Conservation (phyloP, 441 rosid species). For the Corymbia citriodora region DNA sequence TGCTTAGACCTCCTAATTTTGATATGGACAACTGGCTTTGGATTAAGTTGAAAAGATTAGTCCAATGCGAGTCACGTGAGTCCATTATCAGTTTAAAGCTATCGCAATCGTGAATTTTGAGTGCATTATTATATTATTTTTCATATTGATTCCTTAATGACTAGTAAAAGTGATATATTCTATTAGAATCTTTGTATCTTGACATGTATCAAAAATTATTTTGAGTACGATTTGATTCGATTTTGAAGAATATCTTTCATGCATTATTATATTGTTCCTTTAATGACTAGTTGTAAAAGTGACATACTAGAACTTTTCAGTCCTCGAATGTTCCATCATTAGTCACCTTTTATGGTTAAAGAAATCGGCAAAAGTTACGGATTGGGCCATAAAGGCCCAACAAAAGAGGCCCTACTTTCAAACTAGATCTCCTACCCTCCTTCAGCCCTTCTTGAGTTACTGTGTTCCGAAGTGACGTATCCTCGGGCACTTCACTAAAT, state of each 20-base stretch:
- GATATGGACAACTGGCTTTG: accelerated
- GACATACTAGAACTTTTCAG: too few relatives aligned
- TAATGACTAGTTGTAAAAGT: too few relatives aligned
- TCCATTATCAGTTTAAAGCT: accelerated
- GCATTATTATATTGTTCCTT: background rate
- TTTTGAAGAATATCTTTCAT: background rate
- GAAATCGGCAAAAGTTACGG: background rate
- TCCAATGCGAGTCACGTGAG: accelerated
- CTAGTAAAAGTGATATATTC: background rate
- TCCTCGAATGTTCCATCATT: accelerated
- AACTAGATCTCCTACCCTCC: background rate
- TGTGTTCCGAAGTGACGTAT: background rate
- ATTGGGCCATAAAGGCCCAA: background rate
- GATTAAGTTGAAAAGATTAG: background rate
- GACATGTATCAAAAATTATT: background rate
- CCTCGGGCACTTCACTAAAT: background rate
- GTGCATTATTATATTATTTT: background rate
- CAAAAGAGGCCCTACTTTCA: background rate
- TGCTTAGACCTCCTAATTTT: background rate
- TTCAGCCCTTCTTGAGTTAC: accelerated
- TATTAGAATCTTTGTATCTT: accelerated
- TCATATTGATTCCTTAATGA: background rate
- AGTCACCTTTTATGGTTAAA: background rate
- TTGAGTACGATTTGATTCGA: too few relatives aligned
- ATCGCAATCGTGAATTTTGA: background rate